These are phyloP conservation scores for Elsinoe ampelina DNA, from an alignment of 2,329 filamentous ascomycete genomes.

Conservation along the genomic window DNA sequence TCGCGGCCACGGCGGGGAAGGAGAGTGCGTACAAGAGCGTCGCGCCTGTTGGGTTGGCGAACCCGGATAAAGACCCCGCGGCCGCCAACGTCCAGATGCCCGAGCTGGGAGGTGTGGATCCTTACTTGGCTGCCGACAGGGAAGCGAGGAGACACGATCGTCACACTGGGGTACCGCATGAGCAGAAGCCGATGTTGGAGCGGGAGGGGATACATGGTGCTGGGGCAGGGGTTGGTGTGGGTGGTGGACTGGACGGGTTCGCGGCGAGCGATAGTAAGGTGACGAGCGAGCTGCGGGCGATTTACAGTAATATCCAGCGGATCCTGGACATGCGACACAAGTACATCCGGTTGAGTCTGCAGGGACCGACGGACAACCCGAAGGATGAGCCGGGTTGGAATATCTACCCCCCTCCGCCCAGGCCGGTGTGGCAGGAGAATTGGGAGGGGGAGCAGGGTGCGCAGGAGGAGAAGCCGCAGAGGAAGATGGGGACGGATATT, in stretches of 20 bases:
- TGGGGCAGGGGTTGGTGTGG: slow-evolving; percentile 51
- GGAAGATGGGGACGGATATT: slow-evolving; percentile 83
- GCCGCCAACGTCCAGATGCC: slow-evolving; percentile 25
- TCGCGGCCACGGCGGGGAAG: slow-evolving; percentile 16
- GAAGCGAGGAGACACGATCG: slow-evolving; percentile 40
- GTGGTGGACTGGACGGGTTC: slow-evolving; percentile 53
- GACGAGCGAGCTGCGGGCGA: slow-evolving; percentile 71
- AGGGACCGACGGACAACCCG: slow-evolving; percentile 75
- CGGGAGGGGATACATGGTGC: slow-evolving; percentile 49
- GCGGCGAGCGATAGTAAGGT: slow-evolving; percentile 68
- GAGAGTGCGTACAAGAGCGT: slow-evolving; percentile 23
- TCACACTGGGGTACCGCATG: slow-evolving; percentile 46
- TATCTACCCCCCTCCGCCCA: slow-evolving; percentile 84
- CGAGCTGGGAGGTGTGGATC: slow-evolving; percentile 19
- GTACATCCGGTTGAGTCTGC: slow-evolving; percentile 78
- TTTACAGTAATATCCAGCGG: slow-evolving; percentile 84
- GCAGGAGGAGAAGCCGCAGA: slow-evolving; percentile 30
- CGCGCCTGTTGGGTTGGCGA: slow-evolving; percentile 28
- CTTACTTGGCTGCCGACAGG: slow-evolving; percentile 38
- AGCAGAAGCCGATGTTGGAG: slow-evolving; percentile 45
- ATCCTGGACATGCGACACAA: slow-evolving; percentile 81
- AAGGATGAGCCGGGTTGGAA: slow-evolving; percentile 74
- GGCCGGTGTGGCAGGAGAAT: slow-evolving; percentile 67
- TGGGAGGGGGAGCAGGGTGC: slow-evolving; percentile 28
- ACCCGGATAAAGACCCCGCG: slow-evolving; percentile 25